Percentiles rank a stretch among this genome's conserved stretches.
phyloP scores from a whole-genome alignment of 208 protist species.

The Trypanosoma grayi region DNA sequence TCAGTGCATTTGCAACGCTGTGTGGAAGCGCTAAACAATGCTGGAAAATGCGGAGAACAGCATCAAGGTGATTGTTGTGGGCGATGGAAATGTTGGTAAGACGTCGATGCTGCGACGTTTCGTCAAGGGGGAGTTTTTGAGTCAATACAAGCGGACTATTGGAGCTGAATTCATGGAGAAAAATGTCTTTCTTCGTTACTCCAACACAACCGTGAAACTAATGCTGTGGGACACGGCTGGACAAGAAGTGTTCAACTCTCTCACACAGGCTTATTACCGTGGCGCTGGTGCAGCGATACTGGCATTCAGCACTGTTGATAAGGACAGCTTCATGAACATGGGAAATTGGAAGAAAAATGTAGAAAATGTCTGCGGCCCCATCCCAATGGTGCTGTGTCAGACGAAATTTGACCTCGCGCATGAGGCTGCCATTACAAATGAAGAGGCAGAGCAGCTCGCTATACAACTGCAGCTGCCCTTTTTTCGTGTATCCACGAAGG shows the following conservation, averaged over 20 bases:
- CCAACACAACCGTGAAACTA: constrained; percentile 72
- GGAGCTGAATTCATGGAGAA: constrained; percentile 94
- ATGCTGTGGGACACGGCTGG: constrained; percentile 96
- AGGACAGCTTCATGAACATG: constrained; percentile 83
- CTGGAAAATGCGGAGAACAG: constrained; percentile 48
- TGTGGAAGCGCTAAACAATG: constrained; percentile 20
- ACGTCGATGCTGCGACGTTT: constrained; percentile 91
- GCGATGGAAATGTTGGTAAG: constrained; percentile 95
- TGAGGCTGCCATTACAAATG: constrained; percentile 67
- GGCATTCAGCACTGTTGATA: constrained; percentile 90
- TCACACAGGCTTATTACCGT: constrained; percentile 93
- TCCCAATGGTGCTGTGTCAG: constrained; percentile 92
- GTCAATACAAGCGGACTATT: constrained; percentile 92
- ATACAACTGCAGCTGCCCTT: constrained; percentile 77
- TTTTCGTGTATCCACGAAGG: constrained; percentile 91
- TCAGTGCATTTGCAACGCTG: not conserved
- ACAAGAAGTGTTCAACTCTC: constrained; percentile 90
- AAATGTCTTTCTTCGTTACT: constrained; percentile 63
- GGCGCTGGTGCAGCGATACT: constrained; percentile 84
- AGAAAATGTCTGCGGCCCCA: constrained; percentile 72
- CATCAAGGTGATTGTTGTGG: constrained; percentile 96
- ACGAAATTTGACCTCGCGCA: constrained; percentile 93
- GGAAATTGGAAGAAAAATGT: constrained; percentile 88
- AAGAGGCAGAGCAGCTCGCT: constrained; percentile 88
- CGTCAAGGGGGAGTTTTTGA: constrained; percentile 87